Conservation (phyloP, 306 rosid species). For the Heteromeles arbutifolia region DNA sequence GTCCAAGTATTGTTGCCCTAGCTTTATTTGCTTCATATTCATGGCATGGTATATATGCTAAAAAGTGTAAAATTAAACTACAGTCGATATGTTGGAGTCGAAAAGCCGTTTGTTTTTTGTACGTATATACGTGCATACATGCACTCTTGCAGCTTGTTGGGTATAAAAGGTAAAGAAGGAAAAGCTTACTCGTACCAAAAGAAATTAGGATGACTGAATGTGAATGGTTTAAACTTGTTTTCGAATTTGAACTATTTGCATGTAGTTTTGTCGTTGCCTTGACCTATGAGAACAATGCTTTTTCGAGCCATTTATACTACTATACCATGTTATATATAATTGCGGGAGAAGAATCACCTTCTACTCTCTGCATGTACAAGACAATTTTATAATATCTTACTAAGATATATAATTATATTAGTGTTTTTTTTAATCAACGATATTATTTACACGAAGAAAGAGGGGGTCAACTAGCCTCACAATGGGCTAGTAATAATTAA, state of each 20-base stretch:
- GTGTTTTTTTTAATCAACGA: too few relatives aligned
- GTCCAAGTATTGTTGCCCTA: neutral
- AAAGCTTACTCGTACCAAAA: neutral
- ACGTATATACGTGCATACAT: neutral
- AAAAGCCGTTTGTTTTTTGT: neutral
- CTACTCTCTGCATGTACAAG: neutral
- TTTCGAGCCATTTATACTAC: neutral
- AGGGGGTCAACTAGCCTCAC: too few relatives aligned
- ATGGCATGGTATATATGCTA: neutral
- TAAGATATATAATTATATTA: too few relatives aligned
- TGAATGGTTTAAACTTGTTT: neutral
- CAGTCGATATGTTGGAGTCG: neutral
- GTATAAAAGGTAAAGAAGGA: neutral
- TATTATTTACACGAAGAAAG: too few relatives aligned
- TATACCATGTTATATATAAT: neutral
- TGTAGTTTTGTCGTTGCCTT: slow-evolving; percentile 4
- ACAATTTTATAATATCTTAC: neutral
- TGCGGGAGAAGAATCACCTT: neutral
- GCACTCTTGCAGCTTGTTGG: neutral
- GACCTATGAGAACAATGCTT: neutral
- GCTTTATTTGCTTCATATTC: neutral
- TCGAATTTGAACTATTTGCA: neutral
- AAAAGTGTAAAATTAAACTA: neutral
- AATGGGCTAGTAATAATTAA: too few relatives aligned
- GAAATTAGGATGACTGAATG: neutral